phyloP scores from a whole-genome alignment of 148 eudicot genomes.

The Beta vulgaris region DNA sequence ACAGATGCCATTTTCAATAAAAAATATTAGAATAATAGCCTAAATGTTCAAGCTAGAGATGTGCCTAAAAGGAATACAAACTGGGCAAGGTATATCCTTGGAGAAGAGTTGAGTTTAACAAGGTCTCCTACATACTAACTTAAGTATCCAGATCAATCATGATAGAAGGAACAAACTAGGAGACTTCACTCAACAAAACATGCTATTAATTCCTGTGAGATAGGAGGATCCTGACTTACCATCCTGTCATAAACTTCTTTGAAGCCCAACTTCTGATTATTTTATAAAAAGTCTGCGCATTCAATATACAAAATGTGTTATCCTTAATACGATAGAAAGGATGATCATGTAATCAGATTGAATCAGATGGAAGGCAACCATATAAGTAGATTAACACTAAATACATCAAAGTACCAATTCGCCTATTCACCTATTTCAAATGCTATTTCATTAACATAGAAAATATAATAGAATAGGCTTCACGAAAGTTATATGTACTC shows the following conservation, averaged over 20 bases:
- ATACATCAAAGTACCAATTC: neutral
- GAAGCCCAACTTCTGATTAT: conserved; percentile 96
- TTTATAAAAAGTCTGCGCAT: conserved; percentile 75
- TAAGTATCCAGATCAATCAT: no score
- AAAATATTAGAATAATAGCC: neutral
- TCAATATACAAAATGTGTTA: conserved; percentile 14
- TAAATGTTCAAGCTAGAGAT: neutral
- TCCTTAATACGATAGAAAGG: conserved; percentile 5
- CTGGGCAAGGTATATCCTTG: neutral
- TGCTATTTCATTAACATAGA: neutral
- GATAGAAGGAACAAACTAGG: neutral
- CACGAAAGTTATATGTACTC: neutral
- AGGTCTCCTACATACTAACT: no score
- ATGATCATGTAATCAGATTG: neutral
- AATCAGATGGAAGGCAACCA: neutral
- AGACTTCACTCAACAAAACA: neutral
- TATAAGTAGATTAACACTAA: neutral
- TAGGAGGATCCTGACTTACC: conserved; percentile 41
- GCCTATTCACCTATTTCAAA: neutral
- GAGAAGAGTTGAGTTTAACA: no score
- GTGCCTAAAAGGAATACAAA: neutral
- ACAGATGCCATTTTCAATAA: no score
- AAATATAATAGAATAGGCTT: neutral
- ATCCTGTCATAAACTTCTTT: conserved; percentile 96
- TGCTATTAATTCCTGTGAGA: neutral